These are phyloP conservation scores for Lepidium africanum DNA, from an alignment of 345 rosid genomes.

Conservation along the genomic window DNA sequence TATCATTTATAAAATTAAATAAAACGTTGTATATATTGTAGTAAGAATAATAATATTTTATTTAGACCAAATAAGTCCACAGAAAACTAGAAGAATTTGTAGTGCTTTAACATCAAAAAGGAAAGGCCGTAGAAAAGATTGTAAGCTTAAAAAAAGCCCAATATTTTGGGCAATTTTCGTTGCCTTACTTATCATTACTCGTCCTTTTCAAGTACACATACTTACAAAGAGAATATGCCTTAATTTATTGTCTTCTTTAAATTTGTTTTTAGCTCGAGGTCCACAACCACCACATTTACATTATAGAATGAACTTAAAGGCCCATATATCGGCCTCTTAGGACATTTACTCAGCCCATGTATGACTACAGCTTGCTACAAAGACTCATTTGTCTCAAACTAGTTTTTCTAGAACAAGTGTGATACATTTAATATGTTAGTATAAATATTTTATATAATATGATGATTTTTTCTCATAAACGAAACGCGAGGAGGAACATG, in stretches of 20 bases:
- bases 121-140: slow-evolving; percentile 4
- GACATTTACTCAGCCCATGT: too few species aligned
- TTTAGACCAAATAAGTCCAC: neutral
- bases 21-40: neutral
- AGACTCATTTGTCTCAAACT: too few species aligned
- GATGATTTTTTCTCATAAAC: neutral
- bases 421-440: too few species aligned
- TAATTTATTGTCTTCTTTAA: too few species aligned
- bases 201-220: slow-evolving; percentile 9
- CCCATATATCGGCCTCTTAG: too few species aligned
- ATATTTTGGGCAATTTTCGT: neutral
- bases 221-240: neutral
- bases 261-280: too few species aligned
- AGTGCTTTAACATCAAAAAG: neutral
- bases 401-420: too few species aligned
- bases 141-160: slow-evolving; percentile 13
- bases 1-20: neutral
- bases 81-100: neutral
- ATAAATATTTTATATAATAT: too few species aligned
- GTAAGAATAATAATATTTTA: neutral
- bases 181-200: neutral
- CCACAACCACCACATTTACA: too few species aligned
- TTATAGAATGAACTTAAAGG: too few species aligned
- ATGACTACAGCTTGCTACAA: too few species aligned
- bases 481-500: slow-evolving; percentile 1